Evolutionary conservation across 345 rosid species (phyloP).

Genomic region (Aquilaria yunnanensis): DNA sequence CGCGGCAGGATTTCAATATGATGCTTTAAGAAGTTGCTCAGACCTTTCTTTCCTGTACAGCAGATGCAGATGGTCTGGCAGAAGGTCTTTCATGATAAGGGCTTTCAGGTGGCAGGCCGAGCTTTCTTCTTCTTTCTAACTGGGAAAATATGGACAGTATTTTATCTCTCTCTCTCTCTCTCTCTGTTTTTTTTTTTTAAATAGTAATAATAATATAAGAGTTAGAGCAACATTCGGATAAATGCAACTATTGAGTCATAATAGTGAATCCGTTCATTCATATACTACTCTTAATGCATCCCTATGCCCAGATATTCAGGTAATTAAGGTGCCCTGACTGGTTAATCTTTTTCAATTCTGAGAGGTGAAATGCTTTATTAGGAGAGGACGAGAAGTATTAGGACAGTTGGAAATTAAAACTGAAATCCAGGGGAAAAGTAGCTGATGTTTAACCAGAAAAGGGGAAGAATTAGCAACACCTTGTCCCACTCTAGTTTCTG

Average conservation of each 20-base stretch:
- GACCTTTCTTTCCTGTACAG: conserved; percentile 27
- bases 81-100: conserved; percentile 14
- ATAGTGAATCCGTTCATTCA: no score
- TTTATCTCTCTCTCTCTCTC: neutral
- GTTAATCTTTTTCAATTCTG: neutral
- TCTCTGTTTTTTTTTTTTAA: neutral
- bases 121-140: conserved; percentile 55
- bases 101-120: conserved; percentile 32
- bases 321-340: no score
- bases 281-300: no score
- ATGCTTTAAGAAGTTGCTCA: neutral
- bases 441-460: neutral
- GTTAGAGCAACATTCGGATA: no score
- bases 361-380: neutral
- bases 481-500: conserved; percentile 65
- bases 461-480: conserved; percentile 28
- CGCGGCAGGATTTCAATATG: neutral
- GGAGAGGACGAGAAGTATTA: neutral
- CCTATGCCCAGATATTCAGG: no score
- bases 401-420: neutral
- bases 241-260: no score
- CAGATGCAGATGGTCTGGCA: conserved; percentile 13
- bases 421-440: neutral
- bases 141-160: conserved; percentile 14
- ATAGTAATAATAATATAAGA: neutral